phyloP scores from a whole-genome alignment of 2,329 filamentous ascomycete genomes.

The Colletotrichum sp. region DNA sequence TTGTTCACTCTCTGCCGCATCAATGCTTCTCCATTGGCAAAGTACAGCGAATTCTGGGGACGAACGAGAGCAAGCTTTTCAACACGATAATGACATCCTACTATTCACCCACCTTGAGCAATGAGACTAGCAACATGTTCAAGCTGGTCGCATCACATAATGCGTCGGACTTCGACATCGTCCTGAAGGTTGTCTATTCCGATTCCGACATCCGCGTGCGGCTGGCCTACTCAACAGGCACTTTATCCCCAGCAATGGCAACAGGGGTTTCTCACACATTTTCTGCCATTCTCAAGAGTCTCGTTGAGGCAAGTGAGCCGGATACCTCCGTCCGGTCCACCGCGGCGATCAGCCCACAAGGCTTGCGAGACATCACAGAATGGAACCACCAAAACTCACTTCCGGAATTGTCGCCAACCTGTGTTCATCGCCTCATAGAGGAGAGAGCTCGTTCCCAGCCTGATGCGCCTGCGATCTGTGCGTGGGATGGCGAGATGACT shows the following conservation, averaged over 20 bases:
- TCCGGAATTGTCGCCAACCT: neutral
- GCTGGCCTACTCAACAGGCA: neutral
- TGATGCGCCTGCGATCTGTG: constrained; percentile 19
- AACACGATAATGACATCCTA: constrained; percentile 20
- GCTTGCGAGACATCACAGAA: neutral
- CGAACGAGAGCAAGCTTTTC: constrained; percentile 8
- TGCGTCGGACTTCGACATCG: constrained; percentile 8
- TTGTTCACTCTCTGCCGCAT: constrained; percentile 6
- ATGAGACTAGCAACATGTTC: neutral
- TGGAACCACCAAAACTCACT: neutral
- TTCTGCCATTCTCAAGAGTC: neutral
- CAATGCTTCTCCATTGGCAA: constrained; percentile 17
- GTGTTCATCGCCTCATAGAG: constrained; percentile 26
- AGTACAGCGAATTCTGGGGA: constrained; percentile 3
- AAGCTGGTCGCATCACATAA: neutral
- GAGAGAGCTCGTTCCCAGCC: constrained; percentile 9
- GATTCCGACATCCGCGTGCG: neutral
- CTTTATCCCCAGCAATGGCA: neutral
- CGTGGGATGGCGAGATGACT: constrained; percentile 21
- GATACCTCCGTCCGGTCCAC: neutral
- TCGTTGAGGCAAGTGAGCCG: neutral
- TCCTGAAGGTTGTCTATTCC: neutral
- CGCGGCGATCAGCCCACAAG: neutral
- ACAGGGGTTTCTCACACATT: neutral
- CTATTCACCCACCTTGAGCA: neutral